A percentile compares a stretch with the other conserved stretches of the same genome.
Conservation (phyloP, 2,329 filamentous ascomycete genomes). For the Verticillium zaregamsianum region DNA sequence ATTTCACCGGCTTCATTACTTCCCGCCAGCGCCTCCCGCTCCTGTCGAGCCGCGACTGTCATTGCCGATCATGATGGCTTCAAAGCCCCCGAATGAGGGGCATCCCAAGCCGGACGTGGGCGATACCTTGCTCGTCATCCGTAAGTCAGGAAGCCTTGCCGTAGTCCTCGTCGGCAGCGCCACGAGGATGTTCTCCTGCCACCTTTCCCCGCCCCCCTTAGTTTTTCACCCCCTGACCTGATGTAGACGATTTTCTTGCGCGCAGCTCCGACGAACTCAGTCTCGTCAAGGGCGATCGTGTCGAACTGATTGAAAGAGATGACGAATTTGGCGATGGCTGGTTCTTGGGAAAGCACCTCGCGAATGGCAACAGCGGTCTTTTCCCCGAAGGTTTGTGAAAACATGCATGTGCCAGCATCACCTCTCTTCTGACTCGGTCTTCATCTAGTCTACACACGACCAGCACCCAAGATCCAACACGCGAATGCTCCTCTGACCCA, state of each 20-base stretch:
- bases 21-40: slow-evolving; percentile 14
- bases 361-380: slow-evolving; percentile 69
- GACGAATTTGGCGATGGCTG: slow-evolving; percentile 87
- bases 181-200: not conserved
- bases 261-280: slow-evolving; percentile 91
- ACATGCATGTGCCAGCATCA: slow-evolving; percentile 11
- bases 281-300: slow-evolving; percentile 76
- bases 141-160: slow-evolving; percentile 41
- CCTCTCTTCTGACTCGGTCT: not conserved
- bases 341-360: slow-evolving; percentile 73
- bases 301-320: slow-evolving; percentile 79
- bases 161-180: not conserved
- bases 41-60: slow-evolving; percentile 4
- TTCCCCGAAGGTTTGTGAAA: slow-evolving; percentile 71
- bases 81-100: slow-evolving; percentile 30
- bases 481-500: not conserved
- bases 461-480: slow-evolving; percentile 41
- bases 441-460: slow-evolving; percentile 58
- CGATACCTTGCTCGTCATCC: slow-evolving; percentile 67
- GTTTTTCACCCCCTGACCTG: not conserved
- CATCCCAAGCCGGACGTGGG: slow-evolving; percentile 54
- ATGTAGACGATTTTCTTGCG: slow-evolving; percentile 81
- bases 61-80: slow-evolving; percentile 30
- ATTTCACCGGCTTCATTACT: slow-evolving; percentile 7
- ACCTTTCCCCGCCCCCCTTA: not conserved